Evolutionary conservation across 495 filamentous ascomycete genomes (phyloP).

Genomic region (Glutinoglossum americanum): DNA sequence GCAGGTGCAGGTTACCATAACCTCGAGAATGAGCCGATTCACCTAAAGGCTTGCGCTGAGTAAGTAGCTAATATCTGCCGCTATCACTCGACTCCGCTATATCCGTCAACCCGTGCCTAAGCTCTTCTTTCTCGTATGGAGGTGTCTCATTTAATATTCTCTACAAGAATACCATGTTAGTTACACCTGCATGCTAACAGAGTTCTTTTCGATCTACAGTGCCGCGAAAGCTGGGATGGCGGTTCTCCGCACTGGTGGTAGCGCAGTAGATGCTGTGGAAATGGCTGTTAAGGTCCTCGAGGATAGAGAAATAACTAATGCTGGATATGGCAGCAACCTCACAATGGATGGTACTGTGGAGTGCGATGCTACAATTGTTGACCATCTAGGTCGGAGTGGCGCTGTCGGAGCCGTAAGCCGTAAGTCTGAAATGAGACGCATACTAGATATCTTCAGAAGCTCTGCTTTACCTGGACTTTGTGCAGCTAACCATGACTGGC

Average conservation of each 20-base stretch:
- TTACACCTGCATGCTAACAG: background rate
- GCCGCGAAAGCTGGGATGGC: constrained; percentile 62
- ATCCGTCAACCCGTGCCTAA: background rate
- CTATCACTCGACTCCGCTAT: background rate
- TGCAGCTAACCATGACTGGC: constrained; percentile 3
- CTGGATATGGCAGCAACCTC: constrained; percentile 91
- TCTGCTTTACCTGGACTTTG: background rate
- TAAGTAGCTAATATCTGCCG: constrained; percentile 25
- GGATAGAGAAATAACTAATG: constrained; percentile 87
- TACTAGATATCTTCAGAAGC: background rate
- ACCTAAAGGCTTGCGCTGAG: constrained; percentile 72
- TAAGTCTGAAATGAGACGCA: constrained; percentile 24
- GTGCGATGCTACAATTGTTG: constrained; percentile 80
- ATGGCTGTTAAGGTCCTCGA: constrained; percentile 71
- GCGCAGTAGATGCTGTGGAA: constrained; percentile 80
- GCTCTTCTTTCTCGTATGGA: background rate
- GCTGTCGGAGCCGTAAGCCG: constrained; percentile 76
- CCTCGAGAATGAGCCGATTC: constrained; percentile 53
- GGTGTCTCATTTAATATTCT: background rate
- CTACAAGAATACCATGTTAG: background rate
- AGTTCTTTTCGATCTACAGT: constrained; percentile 24
- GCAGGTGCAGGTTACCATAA: constrained; percentile 94
- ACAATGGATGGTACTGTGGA: constrained; percentile 76
- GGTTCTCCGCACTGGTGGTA: constrained; percentile 52
- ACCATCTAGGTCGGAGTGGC: constrained; percentile 77